Evolutionary conservation across 768 basidiomycete species (phyloP).

Genomic region (Pleurotus cornucopiae): DNA sequence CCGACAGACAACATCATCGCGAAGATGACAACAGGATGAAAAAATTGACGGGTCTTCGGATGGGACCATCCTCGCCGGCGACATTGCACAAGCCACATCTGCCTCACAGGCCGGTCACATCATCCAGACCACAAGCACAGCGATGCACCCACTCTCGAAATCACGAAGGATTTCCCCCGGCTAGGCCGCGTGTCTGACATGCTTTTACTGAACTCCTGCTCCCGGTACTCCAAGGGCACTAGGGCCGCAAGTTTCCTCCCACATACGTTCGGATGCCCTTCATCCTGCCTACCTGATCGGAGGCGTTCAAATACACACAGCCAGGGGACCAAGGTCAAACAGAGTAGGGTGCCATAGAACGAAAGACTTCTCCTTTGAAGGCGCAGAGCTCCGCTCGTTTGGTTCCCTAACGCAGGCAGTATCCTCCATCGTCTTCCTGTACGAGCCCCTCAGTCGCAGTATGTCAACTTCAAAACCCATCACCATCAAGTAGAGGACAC

Average conservation of each 20-base stretch:
- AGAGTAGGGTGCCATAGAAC: background rate
- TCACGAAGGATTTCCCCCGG: slow-evolving; percentile 33
- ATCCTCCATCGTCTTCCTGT: slow-evolving; percentile 25
- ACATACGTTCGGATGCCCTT: slow-evolving; percentile 13
- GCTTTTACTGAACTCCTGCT: slow-evolving; percentile 32
- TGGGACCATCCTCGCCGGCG: slow-evolving; percentile 7
- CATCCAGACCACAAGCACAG: slow-evolving; percentile 10
- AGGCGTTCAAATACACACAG: background rate
- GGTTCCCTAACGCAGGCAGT: slow-evolving; percentile 15
- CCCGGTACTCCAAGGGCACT: slow-evolving; percentile 27
- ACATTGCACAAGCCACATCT: slow-evolving; percentile 11
- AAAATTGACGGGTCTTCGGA: slow-evolving; percentile 21
- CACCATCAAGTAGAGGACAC: background rate
- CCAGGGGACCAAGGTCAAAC: background rate
- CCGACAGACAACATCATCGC: slow-evolving; percentile 13
- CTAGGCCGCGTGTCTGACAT: slow-evolving; percentile 23
- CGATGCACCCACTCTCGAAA: slow-evolving; percentile 36
- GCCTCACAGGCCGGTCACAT: slow-evolving; percentile 11
- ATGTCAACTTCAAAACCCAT: slow-evolving; percentile 12
- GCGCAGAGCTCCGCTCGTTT: slow-evolving; percentile 28
- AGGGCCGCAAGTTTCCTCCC: slow-evolving; percentile 26
- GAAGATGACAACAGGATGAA: slow-evolving; percentile 14
- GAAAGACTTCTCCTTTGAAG: slow-evolving; percentile 18
- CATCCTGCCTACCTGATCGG: slow-evolving; percentile 17
- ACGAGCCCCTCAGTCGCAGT: slow-evolving; percentile 20